Conservation (phyloP, 352 stramenopile species). For the Phytopythium aichiense region DNA sequence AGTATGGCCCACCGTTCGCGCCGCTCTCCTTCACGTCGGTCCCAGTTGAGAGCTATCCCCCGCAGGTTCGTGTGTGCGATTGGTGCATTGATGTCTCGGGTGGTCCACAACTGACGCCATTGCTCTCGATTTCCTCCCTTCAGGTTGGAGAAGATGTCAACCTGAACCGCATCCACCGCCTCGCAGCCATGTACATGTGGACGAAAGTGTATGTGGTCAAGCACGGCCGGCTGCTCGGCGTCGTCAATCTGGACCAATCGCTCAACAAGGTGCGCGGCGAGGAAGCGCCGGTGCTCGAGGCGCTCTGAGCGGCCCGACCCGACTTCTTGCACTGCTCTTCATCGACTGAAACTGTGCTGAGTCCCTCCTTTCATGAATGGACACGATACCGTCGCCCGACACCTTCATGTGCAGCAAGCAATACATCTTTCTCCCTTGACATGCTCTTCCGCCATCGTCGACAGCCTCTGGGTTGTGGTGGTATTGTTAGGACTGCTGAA, state of each 20-base stretch:
- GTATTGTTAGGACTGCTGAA: background rate
- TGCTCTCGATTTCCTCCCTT: background rate
- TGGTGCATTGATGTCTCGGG: background rate
- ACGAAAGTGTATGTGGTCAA: constrained; percentile 81
- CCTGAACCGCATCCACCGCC: constrained; percentile 65
- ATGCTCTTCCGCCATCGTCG: no score
- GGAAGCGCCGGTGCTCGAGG: constrained; percentile 32
- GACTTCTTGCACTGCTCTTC: background rate
- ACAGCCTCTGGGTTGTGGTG: background rate
- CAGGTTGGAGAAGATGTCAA: constrained; percentile 69
- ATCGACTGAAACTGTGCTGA: background rate
- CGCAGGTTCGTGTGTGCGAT: constrained; percentile 31
- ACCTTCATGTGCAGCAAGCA: background rate
- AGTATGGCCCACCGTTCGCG: constrained; percentile 64
- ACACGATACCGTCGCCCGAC: background rate
- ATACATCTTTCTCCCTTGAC: background rate
- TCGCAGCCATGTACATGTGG: constrained; percentile 80
- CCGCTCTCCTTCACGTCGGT: constrained; percentile 59
- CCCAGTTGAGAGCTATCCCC: constrained; percentile 72
- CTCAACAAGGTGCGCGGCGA: constrained; percentile 48
- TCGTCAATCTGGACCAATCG: constrained; percentile 65
- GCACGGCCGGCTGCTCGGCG: constrained; percentile 55
- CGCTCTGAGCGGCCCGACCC: background rate
- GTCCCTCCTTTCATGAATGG: background rate
- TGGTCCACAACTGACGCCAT: background rate